Base-by-base conservation (phyloP, 805 yeast genomes). In the Schizosaccharomyces cryophilus region DNA sequence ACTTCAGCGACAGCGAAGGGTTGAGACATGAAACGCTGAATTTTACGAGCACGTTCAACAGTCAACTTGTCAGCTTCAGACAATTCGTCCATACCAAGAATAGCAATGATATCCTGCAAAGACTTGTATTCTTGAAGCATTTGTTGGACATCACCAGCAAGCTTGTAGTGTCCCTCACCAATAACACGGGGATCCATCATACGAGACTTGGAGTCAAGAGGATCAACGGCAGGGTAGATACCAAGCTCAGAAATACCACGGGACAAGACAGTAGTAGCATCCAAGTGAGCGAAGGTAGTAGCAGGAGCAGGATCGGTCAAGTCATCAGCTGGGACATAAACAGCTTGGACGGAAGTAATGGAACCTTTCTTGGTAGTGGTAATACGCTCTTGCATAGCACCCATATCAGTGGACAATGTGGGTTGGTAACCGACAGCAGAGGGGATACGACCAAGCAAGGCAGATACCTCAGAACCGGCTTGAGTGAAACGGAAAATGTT, bases 401-500 rank as follows among this genome's bases (percentile, higher is more conserved):
- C 98, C 98, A 93, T 93, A 88, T 93, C 98, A 73, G 98, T 93
- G 80, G 98, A 96, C 80, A 90, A 83, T 71, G 98, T 90, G 78
- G 98, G 98, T 81, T 90, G 98, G 80, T 90, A 90, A 87, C 98
- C 98, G 87, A 93, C 98, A 71, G 98, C 98, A 69, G 98, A 93
- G 77, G 98, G 98, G 76, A 90, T 90, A 87, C 98, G 96, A 80
- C 98, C 98, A 75, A 90, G 81, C 79, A 90, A 81, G 70, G 98
- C 98, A 75, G 97, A 90, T 75, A 93, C 98, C 81, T 90, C 98
- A 69, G 98, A 93, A 87, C 98, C 98, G 75, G 98, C 98, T 84
- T 90, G 98, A 77, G 98, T 90, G 83, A 90, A 90, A 82, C 98
- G 90, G 95, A 93, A 90, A 85, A 90, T 90, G 89, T 90, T 90